Base-by-base conservation (phyloP, 2,329 filamentous ascomycete genomes). In the Cyclaneusma minus region DNA sequence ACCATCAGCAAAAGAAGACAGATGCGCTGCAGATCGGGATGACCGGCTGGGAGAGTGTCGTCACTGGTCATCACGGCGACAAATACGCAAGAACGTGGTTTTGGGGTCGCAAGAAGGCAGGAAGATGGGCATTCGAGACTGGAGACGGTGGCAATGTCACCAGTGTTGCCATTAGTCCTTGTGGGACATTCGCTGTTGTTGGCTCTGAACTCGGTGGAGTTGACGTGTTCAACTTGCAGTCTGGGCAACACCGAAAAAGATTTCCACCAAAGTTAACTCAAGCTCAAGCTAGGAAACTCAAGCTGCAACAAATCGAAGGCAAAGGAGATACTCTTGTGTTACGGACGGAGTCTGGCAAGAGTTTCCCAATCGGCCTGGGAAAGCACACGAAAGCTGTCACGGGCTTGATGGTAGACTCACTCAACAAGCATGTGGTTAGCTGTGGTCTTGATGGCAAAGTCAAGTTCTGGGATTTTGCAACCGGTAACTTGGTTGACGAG, bases 381-480 rank as follows among this genome's bases (percentile, higher is more conserved):
- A 84, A 75, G 40, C 89, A 98, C 50, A 78, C 65, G 3, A 75
- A 76, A 41, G 64, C 80, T 2, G 70, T 98, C 4, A 93, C 87
- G 2, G 91, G 89, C 2, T 58, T 98, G 21, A 64, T 82, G 13
- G 71, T 95, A 10, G 87, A 98, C 53, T 75, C 72, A n/a, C 62
- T 95, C 49, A 94, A 94, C 52, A 80, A 76, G 36, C 70, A 66
- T 11, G 62, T 95, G 25, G 71, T 94, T 22, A 92, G 84, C 33
- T 92, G 84, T 47, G 78, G 82, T 2, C 55, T 84, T 9, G 89
- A 98, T 49, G 89, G 89, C 16, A 92, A 78, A 50, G 65, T 95
- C 41, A 95, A 94, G 57, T 95, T 98, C 48, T 98, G 91, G 91
- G 81, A 92, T 37, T 92, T 98, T 36, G 52, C 72, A n/a, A 82